Base-by-base conservation (phyloP, 2,329 filamentous ascomycete genomes). In the Arthrobotrys sinensis region DNA sequence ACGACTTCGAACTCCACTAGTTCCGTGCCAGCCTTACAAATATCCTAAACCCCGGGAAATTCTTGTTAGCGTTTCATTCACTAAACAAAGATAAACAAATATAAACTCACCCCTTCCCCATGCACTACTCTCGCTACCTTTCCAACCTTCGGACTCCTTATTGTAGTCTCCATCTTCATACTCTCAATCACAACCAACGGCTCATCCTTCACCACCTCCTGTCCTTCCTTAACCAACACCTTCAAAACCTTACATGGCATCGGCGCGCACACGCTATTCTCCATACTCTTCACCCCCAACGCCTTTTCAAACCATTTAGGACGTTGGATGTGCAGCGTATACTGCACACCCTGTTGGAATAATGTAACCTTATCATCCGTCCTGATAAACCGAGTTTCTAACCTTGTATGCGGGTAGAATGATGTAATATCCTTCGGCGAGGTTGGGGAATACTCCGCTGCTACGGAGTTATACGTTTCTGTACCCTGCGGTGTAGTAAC, bases 161-260 rank as follows among this genome's bases (percentile, higher is more conserved):
- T 88, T 75, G 88, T 86, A 28, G 86, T 88, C 83, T 88, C 87
- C 87, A 88, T 88, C 84, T 88, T 87, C 86, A 87, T 87, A 76
- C 85, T 87, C 82, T 85, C 85, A 77, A 85, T 85, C 4, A 98
- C 94, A 11, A 98, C 93, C 73, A 99, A 86, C 5, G 93, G 90
- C 72, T 95, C 90, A 53, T 95, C 94, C 86, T 95, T 96, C 83
- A 90, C 90, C 14, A 99, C 96, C 55, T 85, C 85, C 80, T 97
- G 90, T 0, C 96, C 96, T 81, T 93, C 93, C 32, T 88, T 85
- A 0, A 97, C 93, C 84, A 97, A 93, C 57, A 97, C 96, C 80
- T 93, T 90, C 79, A 99, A 86, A 28, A 99, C 91, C 86, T 98
- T 98, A 85, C 96, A 98, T 1, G 96, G 96, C 96, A 99, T 99